Percentiles rank a stretch among this genome's conserved stretches.
Conservation (phyloP, 2,329 filamentous ascomycete species). For the Apiospora hydei region DNA sequence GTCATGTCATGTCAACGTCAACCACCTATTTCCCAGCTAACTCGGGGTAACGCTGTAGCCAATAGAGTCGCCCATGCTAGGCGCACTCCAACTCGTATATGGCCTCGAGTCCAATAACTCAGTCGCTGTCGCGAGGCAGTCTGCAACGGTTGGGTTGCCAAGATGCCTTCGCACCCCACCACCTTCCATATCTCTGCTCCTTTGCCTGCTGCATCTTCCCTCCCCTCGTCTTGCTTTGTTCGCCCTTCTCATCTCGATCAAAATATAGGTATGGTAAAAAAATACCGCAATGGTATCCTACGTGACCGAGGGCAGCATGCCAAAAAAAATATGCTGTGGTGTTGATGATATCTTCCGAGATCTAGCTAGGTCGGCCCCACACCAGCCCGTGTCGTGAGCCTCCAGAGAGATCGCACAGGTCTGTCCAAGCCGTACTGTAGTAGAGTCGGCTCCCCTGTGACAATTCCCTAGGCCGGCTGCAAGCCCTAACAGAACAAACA, state of each 20-base stretch:
- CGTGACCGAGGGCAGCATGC: constrained; percentile 19
- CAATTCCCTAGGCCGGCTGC: background rate
- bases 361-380: constrained; percentile 8
- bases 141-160: background rate
- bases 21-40: constrained; percentile 1
- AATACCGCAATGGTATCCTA: constrained; percentile 19
- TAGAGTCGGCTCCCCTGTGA: background rate
- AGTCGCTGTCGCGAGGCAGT: constrained; percentile 9
- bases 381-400: constrained; percentile 4
- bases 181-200: constrained; percentile 12
- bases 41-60: constrained; percentile 15
- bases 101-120: constrained; percentile 3
- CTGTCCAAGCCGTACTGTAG: constrained; percentile 10
- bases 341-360: constrained; percentile 11
- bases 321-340: constrained; percentile 13
- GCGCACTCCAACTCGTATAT: background rate
- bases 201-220: constrained; percentile 2
- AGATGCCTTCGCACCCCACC: constrained; percentile 14
- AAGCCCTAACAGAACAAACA: constrained; percentile 5
- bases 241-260: background rate
- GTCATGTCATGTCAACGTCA: constrained; percentile 8
- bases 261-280: constrained; percentile 3
- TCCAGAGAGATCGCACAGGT: background rate
- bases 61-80: constrained; percentile 4
- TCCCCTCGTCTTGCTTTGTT: background rate